phyloP scores from a whole-genome alignment of 495 filamentous ascomycete species.

The Aspergillus funiculosus region DNA sequence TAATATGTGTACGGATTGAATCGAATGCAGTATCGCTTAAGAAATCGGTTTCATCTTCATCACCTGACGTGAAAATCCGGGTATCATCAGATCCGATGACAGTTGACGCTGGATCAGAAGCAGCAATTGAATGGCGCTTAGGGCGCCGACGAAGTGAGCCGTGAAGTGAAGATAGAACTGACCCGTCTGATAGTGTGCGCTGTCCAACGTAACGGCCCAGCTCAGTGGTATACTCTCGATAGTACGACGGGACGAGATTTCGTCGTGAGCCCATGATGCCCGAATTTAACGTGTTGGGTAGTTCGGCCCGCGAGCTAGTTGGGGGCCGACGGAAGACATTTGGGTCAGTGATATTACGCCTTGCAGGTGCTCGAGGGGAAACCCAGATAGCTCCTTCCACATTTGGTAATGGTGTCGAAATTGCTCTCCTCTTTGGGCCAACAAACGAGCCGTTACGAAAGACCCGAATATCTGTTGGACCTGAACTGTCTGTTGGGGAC shows the following conservation, averaged over 20 bases:
- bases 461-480: conserved; percentile 17
- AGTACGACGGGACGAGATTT: conserved; percentile 20
- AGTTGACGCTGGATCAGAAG: conserved; percentile 73
- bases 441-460: conserved; percentile 28
- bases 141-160: conserved; percentile 33
- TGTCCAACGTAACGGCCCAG: conserved; percentile 10
- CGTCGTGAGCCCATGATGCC: conserved; percentile 11
- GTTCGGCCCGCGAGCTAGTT: conserved; percentile 19
- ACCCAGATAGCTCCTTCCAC: conserved; percentile 21
- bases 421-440: conserved; percentile 34
- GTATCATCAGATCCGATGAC: conserved; percentile 80
- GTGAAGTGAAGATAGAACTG: conserved; percentile 26
- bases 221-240: conserved; percentile 23
- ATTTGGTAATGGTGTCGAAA: conserved; percentile 27
- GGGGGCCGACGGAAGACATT: conserved; percentile 33
- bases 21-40: conserved; percentile 90
- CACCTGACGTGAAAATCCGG: conserved; percentile 65
- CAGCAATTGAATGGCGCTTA: conserved; percentile 43
- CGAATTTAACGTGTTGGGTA: conserved; percentile 11
- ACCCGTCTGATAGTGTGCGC: conserved; percentile 28
- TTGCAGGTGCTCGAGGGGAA: conserved; percentile 22
- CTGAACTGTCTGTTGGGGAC: conserved; percentile 15
- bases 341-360: conserved; percentile 42
- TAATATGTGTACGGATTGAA: conserved; percentile 77
- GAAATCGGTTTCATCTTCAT: conserved; percentile 82